Evolutionary conservation across 176 grass and related monocot genomes (phyloP).

Genomic region (Dendrocalamus sinicus): DNA sequence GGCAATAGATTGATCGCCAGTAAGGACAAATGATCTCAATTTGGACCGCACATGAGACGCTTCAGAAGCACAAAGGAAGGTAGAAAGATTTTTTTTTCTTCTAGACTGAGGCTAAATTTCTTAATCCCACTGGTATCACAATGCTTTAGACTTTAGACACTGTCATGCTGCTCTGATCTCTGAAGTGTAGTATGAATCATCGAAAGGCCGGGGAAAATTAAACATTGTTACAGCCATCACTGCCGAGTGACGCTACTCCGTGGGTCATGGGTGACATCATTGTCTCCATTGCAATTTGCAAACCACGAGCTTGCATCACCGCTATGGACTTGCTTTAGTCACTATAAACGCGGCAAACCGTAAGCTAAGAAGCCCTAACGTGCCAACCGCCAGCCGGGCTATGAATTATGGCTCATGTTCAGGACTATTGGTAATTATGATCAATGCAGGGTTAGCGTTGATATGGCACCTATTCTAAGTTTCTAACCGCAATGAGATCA

Average conservation of each 20-base stretch:
- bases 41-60: background rate
- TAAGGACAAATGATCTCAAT: constrained; percentile 32
- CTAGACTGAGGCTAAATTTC: background rate
- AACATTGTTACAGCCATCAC: background rate
- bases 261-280: constrained; percentile 23
- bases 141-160: background rate
- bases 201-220: background rate
- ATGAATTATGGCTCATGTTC: background rate
- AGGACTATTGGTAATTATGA: background rate
- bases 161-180: constrained; percentile 2
- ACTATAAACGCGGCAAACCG: background rate
- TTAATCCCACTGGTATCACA: background rate
- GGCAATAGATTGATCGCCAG: background rate
- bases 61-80: constrained; percentile 29
- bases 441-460: background rate
- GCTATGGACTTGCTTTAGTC: background rate
- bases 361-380: background rate
- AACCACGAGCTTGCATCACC: background rate
- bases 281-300: background rate
- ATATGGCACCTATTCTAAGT: background rate
- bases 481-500: background rate
- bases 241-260: constrained; percentile 4
- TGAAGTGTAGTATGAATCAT: background rate
- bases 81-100: background rate
- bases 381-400: background rate